A percentile compares a stretch with the other conserved stretches of the same genome.
Evolutionary conservation across 257 asterid species (phyloP).

Genomic region (Mentha longifolia): DNA sequence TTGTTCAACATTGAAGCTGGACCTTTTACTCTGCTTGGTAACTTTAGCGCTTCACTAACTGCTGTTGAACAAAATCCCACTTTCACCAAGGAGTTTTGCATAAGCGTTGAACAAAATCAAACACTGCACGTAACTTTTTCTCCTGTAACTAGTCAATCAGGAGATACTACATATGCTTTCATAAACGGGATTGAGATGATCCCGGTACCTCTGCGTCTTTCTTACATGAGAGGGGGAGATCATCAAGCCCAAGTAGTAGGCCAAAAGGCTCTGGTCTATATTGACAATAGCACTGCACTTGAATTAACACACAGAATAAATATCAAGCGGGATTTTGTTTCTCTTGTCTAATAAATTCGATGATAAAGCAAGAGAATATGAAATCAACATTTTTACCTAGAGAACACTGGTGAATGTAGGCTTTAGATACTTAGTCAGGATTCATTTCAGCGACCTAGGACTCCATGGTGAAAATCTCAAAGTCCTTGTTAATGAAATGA

Average conservation of each 20-base stretch:
- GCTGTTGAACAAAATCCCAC: too few relatives aligned
- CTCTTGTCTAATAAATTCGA: slow-evolving; percentile 30
- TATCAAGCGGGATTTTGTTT: slow-evolving; percentile 37
- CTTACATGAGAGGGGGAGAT: slow-evolving; percentile 29
- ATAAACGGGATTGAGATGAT: slow-evolving; percentile 48
- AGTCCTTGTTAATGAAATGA: slow-evolving; percentile 43
- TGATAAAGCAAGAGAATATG: slow-evolving; percentile 23
- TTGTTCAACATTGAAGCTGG: slow-evolving; percentile 37
- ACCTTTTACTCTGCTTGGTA: slow-evolving; percentile 36
- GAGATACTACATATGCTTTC: slow-evolving; percentile 32
- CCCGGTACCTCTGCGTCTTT: slow-evolving; percentile 18
- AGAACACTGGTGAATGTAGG: slow-evolving; percentile 52
- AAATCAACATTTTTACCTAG: slow-evolving; percentile 38
- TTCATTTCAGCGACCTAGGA: slow-evolving; percentile 45
- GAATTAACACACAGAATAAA: slow-evolving; percentile 45
- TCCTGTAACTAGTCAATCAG: slow-evolving; percentile 9
- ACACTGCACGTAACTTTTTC: slow-evolving; percentile 20
- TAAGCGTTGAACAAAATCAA: slow-evolving; percentile 31
- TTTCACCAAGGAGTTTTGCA: slow-evolving; percentile 35
- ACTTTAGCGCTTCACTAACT: slow-evolving; percentile 38
- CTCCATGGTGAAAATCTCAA: slow-evolving; percentile 37
- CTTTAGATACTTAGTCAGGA: slow-evolving; percentile 57
- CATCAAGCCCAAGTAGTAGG: slow-evolving; percentile 28
- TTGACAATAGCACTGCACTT: slow-evolving; percentile 53
- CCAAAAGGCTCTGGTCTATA: slow-evolving; percentile 32